These are phyloP conservation scores for Irpex sp. DNA, from an alignment of 1,284 basidiomycete species.

Conservation along the genomic window DNA sequence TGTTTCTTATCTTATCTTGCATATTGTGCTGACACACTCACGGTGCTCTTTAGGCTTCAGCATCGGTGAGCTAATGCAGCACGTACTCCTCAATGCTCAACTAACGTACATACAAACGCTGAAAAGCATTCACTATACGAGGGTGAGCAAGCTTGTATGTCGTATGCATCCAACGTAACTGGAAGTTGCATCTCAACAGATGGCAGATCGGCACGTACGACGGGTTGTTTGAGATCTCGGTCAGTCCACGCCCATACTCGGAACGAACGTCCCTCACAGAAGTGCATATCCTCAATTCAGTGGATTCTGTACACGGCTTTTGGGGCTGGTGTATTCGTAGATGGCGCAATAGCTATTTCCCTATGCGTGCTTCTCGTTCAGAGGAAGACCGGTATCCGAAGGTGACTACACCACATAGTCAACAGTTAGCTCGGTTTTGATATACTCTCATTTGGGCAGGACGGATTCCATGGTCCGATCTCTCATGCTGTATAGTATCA, in stretches of 20 bases:
- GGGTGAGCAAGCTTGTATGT: conserved; percentile 5
- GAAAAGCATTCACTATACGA: conserved; percentile 9
- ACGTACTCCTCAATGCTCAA: neutral
- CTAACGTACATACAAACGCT: neutral
- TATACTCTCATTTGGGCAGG: conserved; percentile 5
- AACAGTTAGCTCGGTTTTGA: neutral
- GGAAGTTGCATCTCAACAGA: neutral
- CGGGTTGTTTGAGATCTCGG: conserved; percentile 13
- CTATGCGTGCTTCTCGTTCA: conserved; percentile 11
- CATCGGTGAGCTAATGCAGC: conserved; percentile 3
- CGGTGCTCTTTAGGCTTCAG: conserved; percentile 1
- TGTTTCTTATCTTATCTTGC: neutral
- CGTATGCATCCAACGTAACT: neutral
- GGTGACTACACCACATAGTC: conserved; percentile 5
- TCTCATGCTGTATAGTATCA: conserved; percentile 21
- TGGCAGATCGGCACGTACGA: conserved; percentile 11
- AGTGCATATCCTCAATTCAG: conserved; percentile 2
- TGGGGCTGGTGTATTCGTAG: conserved; percentile 12
- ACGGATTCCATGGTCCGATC: conserved; percentile 15
- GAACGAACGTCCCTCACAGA: neutral
- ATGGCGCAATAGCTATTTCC: conserved; percentile 11
- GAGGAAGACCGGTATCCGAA: conserved; percentile 11
- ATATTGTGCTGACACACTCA: neutral
- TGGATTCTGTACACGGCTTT: conserved; percentile 15
- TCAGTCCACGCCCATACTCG: neutral